Evolutionary conservation across 257 asterid genomes (phyloP), one percentile per base, ranked within the genome.

Genomic region (Lavandula angustifolia): DNA sequence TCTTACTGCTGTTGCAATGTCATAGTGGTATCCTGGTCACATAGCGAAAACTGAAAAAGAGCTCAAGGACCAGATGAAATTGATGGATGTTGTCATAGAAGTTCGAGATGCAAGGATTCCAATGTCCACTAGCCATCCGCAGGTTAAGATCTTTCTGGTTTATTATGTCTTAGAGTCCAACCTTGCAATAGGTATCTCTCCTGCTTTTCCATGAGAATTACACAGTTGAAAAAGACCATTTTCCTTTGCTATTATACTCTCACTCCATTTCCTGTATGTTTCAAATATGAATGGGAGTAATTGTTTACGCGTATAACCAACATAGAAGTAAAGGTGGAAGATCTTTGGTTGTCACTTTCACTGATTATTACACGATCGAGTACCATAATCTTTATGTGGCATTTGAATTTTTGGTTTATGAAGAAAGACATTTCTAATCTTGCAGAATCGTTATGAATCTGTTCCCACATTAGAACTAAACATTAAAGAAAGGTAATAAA

Each of bases 41-140:
- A 90, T 92, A 44, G 95, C 87, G 27, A 94, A 89, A 84, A 84
- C 97, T 42, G 96, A 90, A 78, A 94, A 84, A 63, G 95, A 87
- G 79, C 96, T 94, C 61, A 94, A 94, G 85, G 87, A 83, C 46
- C 97, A 94, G 81, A 81, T 94, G 74, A 94, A 90, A 78, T 71
- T 89, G 85, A 90, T 90, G 96, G 99, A 94, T 75, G 97, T 94
- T 73, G 99, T 94, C 60, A 84, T 94, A 70, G 97, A 94, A 82
- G 96, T 90, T 66, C 86, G 99, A 64, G 99, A 94, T 81, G 97
- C 97, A 53, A 89, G 97, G 74, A 90, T 94, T 70, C 96, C 99
- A 0, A 55, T 87, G 86, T 84, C 97, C 76, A 85, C 97, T 54
- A 80, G 80, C 71, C 97, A 92, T 77, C 95, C 99, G 10, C 86